Base-by-base conservation (phyloP, 177 flowering plant genomes). In the Vitis hybrid region DNA sequence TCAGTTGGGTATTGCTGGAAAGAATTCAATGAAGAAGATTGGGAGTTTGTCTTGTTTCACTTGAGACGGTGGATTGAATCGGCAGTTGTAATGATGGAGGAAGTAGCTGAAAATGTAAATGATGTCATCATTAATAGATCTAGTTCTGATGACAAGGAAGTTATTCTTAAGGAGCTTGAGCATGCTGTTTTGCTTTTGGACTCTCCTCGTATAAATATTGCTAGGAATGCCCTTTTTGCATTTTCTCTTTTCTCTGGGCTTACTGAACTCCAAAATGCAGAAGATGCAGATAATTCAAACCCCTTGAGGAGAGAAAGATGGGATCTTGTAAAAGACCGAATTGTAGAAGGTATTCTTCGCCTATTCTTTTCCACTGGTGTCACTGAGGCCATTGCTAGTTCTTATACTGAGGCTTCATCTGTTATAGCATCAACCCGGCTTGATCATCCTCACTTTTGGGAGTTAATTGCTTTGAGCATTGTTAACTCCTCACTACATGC, bases 11-110 rank as follows among this genome's bases (percentile, higher is more conserved):
- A 90, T 74, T 96, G 97, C 82, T 90, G 91, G 90, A 80, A 80
- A 57, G 90, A 94, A 57, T 90, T 96, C 68, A 52, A 73, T 75
- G 93, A 89, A 64, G 91, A 92, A 66, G 99, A 96, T 74, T 96
- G 98, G 99, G 85, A 80, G 15, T 92, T 89, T 80, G 75, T 83
- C 13, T 69, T 94, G 50, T 82, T 77, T 50, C 82, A 83, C 51
- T 52, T 82, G 68, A 91, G 82, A 74, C 59, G 77, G 61, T 89
- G 95, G 94, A 88, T 85, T 72, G 94, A 94, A 73, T 78, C 89
- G 66, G 86, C 83, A 16, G 99, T 94, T 53, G 79, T 92, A 9
- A 72, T 81, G 61, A 79, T 94, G 86, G 99, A 96, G 80, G 97
- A 96, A 73, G 72, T 86, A 62, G 87, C 90, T 53, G 98, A 96